Conservation (phyloP, 73 alveolate genomes). For the Paramecium tetraurelia region DNA sequence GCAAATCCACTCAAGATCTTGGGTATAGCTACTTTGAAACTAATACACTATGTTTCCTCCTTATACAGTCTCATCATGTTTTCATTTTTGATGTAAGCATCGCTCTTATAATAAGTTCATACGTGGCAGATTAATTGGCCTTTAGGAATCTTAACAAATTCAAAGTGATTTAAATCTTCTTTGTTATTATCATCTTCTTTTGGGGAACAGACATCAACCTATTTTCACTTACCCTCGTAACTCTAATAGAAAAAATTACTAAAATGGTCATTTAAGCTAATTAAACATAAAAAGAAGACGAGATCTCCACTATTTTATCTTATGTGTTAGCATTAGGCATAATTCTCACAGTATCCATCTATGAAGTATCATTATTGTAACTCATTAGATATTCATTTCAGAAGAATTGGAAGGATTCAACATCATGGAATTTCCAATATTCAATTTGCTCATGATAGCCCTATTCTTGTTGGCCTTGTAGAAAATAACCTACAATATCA, state of each 20-base stretch:
- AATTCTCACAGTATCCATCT: background rate
- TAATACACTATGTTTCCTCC: background rate
- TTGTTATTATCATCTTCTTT: background rate
- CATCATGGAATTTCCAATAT: background rate
- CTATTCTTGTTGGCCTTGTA: background rate
- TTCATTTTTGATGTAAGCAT: background rate
- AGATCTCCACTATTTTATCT: background rate
- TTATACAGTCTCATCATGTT: background rate
- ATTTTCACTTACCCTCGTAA: background rate
- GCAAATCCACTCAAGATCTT: background rate
- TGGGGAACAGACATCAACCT: conserved; percentile 3
- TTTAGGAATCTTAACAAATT: background rate
- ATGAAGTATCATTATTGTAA: background rate
- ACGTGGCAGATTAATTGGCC: conserved; percentile 21
- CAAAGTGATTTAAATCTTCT: background rate
- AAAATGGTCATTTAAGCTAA: background rate
- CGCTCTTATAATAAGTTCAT: background rate
- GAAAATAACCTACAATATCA: background rate
- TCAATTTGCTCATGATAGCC: background rate
- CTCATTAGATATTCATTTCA: background rate
- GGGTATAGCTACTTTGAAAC: background rate
- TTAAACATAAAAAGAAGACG: background rate
- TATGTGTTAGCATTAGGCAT: background rate
- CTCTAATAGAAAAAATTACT: background rate
- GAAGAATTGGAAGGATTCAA: background rate